A percentile compares a stretch with the other conserved stretches of the same genome.
phyloP scores from a whole-genome alignment of 2,329 filamentous ascomycete genomes.

The Colletotrichum brevisporum region DNA sequence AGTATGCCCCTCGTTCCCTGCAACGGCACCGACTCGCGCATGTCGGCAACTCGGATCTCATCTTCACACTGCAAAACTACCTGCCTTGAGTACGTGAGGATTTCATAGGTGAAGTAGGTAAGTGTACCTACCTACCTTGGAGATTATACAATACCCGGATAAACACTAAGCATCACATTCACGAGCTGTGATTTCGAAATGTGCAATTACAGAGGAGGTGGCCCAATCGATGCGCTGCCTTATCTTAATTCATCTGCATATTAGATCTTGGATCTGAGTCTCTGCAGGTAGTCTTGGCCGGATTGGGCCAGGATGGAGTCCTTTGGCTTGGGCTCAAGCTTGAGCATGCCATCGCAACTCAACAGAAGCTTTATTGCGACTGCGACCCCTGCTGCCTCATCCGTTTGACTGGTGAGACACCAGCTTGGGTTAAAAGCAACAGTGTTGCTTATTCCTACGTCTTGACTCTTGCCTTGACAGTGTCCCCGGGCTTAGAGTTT shows the following conservation, averaged over 20 bases:
- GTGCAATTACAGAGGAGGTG: background rate
- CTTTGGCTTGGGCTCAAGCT: background rate
- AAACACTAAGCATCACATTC: too few relatives aligned
- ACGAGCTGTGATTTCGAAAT: too few relatives aligned
- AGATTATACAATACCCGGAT: slow-evolving; percentile 13
- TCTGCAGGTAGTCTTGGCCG: too few relatives aligned
- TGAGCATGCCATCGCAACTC: slow-evolving; percentile 11
- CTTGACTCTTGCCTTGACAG: background rate
- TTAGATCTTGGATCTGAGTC: too few relatives aligned
- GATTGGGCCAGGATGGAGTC: too few relatives aligned
- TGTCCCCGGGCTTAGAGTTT: background rate
- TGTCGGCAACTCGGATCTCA: slow-evolving; percentile 17
- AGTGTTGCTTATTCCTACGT: slow-evolving; percentile 2
- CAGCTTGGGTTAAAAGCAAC: background rate
- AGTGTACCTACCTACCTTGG: too few relatives aligned
- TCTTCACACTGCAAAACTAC: too few relatives aligned
- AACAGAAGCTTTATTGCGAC: background rate
- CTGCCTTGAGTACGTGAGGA: too few relatives aligned
- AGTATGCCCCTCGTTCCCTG: slow-evolving; percentile 8
- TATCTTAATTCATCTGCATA: too few relatives aligned
- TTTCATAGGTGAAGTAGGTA: too few relatives aligned
- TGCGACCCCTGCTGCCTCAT: background rate
- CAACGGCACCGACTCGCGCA: slow-evolving; percentile 10
- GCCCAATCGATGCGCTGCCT: background rate
- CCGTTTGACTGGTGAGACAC: background rate